Conservation (phyloP, 2,329 filamentous ascomycete species). For the Seiridium unicorne region DNA sequence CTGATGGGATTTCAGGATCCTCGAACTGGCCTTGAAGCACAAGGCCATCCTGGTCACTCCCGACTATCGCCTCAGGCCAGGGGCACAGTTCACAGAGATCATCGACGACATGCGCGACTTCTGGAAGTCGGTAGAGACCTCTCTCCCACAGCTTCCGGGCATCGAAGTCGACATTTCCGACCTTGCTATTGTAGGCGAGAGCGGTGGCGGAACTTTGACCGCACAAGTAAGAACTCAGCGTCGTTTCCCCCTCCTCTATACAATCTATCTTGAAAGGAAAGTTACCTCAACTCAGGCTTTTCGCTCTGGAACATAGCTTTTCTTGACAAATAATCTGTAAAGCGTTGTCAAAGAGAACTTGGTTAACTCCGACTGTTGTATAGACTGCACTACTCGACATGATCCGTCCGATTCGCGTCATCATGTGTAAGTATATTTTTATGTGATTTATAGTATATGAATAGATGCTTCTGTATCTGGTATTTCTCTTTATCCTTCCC, state of each 20-base stretch:
- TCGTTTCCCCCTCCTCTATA: too few relatives aligned
- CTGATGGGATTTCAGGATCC: constrained; percentile 1
- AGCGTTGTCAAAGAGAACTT: too few relatives aligned
- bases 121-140: constrained; percentile 10
- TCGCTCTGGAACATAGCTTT: too few relatives aligned
- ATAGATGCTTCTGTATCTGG: too few relatives aligned
- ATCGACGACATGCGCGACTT: constrained; percentile 12
- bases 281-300: too few relatives aligned
- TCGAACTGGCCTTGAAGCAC: constrained; percentile 10
- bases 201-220: constrained; percentile 5
- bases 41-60: constrained; percentile 30
- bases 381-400: constrained; percentile 6
- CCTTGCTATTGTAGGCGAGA: constrained; percentile 7
- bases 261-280: too few relatives aligned
- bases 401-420: constrained; percentile 3
- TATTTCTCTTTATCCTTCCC: too few relatives aligned
- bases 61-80: constrained; percentile 13
- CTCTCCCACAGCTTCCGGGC: background rate
- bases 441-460: too few relatives aligned
- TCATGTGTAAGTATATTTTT: background rate
- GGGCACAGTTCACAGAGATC: constrained; percentile 7
- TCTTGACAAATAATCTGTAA: too few relatives aligned
- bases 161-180: constrained; percentile 3
- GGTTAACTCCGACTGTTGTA: too few relatives aligned
- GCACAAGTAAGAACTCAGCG: background rate